These are phyloP conservation scores for Alternaria burnsii DNA, from an alignment of 2,329 filamentous ascomycete genomes.

Conservation along the genomic window DNA sequence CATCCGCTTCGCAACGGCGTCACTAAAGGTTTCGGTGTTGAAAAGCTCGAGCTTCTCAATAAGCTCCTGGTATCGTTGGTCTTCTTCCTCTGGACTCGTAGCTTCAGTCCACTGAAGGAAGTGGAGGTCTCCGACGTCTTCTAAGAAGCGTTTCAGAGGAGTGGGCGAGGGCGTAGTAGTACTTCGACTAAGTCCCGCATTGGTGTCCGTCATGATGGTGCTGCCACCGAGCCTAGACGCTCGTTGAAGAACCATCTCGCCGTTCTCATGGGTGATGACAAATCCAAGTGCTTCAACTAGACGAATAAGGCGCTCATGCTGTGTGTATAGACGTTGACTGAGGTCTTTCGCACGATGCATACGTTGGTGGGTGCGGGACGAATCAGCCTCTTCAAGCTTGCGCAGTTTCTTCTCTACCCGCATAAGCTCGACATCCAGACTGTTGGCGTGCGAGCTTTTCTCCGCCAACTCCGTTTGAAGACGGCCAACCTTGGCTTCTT, in stretches of 20 bases:
- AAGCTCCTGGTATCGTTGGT: slow-evolving; percentile 77
- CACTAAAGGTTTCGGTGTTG: slow-evolving; percentile 83
- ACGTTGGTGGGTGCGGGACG: slow-evolving; percentile 71
- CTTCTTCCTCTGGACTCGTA: slow-evolving; percentile 70
- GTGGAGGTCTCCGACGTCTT: slow-evolving; percentile 72
- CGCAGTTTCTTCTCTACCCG: slow-evolving; percentile 72
- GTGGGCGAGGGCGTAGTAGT: slow-evolving; percentile 63
- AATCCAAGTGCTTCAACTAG: slow-evolving; percentile 90
- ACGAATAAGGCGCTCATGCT: slow-evolving; percentile 83
- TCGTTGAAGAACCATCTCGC: slow-evolving; percentile 78
- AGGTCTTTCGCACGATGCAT: slow-evolving; percentile 80
- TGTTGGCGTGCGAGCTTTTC: slow-evolving; percentile 77
- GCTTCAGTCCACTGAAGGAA: slow-evolving; percentile 85
- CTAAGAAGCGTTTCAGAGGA: slow-evolving; percentile 63
- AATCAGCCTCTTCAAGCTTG: slow-evolving; percentile 56
- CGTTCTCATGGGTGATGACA: slow-evolving; percentile 76
- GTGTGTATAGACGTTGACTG: slow-evolving; percentile 80
- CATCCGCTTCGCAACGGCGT: slow-evolving; percentile 85
- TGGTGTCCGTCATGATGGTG: slow-evolving; percentile 54
- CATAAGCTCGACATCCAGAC: slow-evolving; percentile 77
- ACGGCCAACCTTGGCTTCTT: slow-evolving; percentile 73
- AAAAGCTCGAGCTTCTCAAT: slow-evolving; percentile 78
- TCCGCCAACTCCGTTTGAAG: slow-evolving; percentile 76
- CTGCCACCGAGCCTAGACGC: slow-evolving; percentile 64
- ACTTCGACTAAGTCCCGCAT: slow-evolving; percentile 58